Conservation (phyloP, 75 land plant genomes). For the Gnetum montanum region DNA sequence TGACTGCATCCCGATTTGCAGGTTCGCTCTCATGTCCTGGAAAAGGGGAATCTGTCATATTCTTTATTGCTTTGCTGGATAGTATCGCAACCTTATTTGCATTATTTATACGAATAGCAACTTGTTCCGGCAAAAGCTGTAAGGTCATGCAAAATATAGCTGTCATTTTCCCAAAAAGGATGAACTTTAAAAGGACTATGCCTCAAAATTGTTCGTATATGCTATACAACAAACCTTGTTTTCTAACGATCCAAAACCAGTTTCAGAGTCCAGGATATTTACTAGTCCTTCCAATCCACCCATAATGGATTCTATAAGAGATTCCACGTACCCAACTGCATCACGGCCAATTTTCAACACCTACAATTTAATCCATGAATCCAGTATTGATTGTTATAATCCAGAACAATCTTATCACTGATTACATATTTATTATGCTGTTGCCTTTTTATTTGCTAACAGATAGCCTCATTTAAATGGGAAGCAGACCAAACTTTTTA, state of each 20-base stretch:
- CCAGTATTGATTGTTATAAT: too few relatives aligned
- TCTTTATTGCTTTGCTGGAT: conserved; percentile 49
- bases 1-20: conserved; percentile 69
- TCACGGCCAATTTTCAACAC: conserved; percentile 79
- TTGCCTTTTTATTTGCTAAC: too few relatives aligned
- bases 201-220: not conserved
- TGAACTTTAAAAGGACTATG: too few relatives aligned
- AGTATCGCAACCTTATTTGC: conserved; percentile 44
- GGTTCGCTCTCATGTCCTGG: conserved; percentile 95
- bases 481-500: too few relatives aligned
- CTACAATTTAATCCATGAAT: too few relatives aligned
- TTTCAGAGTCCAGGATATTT: conserved; percentile 95
- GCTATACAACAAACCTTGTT: conserved; percentile 62
- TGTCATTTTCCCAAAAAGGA: not conserved
- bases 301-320: conserved; percentile 94
- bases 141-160: conserved; percentile 27
- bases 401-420: not conserved
- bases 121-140: conserved; percentile 97
- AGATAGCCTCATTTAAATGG: not conserved
- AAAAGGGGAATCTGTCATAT: conserved; percentile 36
- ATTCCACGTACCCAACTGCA: conserved; percentile 89
- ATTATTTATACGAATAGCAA: conserved; percentile 71
- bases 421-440: too few relatives aligned
- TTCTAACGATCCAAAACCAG: conserved; percentile 93
- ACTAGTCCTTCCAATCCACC: conserved; percentile 97